These are phyloP conservation scores for Plectosphaerella plurivora DNA, from an alignment of 2,329 filamentous ascomycete species.

Conservation along the genomic window DNA sequence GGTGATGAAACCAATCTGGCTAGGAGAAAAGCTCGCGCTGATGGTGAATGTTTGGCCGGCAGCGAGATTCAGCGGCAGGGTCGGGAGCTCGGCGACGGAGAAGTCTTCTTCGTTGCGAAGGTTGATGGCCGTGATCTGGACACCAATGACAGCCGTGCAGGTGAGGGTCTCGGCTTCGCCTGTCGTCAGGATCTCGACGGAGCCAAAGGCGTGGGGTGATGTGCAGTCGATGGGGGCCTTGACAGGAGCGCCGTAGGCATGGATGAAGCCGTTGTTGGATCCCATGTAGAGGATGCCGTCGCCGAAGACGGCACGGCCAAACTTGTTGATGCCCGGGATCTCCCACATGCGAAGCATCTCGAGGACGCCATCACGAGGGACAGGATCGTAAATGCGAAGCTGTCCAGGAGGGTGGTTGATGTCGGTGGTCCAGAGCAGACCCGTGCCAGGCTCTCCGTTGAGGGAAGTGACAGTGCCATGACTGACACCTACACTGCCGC, in stretches of 20 bases:
- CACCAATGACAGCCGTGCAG: slow-evolving; percentile 41
- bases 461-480: slow-evolving; percentile 54
- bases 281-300: slow-evolving; percentile 52
- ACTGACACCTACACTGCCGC: slow-evolving; percentile 49
- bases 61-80: slow-evolving; percentile 21
- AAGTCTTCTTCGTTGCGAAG: slow-evolving; percentile 28
- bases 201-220: slow-evolving; percentile 41
- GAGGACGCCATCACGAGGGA: slow-evolving; percentile 41
- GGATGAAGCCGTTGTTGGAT: slow-evolving; percentile 44
- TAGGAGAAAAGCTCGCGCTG: slow-evolving; percentile 38
- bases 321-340: slow-evolving; percentile 49
- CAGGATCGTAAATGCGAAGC: slow-evolving; percentile 47
- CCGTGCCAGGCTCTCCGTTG: slow-evolving; percentile 47
- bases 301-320: slow-evolving; percentile 53
- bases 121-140: slow-evolving; percentile 33
- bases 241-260: slow-evolving; percentile 52
- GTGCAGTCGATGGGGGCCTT: slow-evolving; percentile 51
- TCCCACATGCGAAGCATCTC: slow-evolving; percentile 46
- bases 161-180: slow-evolving; percentile 28
- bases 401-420: slow-evolving; percentile 41
- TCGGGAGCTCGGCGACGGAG: slow-evolving; percentile 27
- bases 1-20: slow-evolving; percentile 40
- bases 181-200: slow-evolving; percentile 26
- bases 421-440: slow-evolving; percentile 52
- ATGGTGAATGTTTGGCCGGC: slow-evolving; percentile 36